phyloP scores from a whole-genome alignment of 129 eudicot genomes.

The Arctium minus region DNA sequence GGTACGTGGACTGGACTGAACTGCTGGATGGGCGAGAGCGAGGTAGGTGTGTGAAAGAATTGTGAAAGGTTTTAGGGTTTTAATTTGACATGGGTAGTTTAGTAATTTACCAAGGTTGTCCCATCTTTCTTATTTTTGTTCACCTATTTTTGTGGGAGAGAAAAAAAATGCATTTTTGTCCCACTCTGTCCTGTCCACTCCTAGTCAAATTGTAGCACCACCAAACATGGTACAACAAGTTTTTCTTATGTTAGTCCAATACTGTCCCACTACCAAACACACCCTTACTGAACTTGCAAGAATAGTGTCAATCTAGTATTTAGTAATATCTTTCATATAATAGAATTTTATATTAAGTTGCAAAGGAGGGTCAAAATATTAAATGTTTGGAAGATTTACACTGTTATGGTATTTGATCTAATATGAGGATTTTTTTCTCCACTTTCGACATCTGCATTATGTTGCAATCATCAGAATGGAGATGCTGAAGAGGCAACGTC shows the following conservation, averaged over 20 bases:
- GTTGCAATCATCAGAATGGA: conserved; percentile 51
- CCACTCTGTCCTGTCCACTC: neutral
- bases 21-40: no score
- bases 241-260: neutral
- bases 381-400: neutral
- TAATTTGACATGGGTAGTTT: no score
- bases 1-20: no score
- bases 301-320: neutral
- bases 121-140: no score
- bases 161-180: no score
- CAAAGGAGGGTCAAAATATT: neutral
- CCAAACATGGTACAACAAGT: neutral
- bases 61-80: no score
- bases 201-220: neutral
- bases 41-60: no score
- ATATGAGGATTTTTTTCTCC: neutral
- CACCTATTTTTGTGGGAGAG: no score
- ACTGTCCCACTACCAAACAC: neutral
- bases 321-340: neutral
- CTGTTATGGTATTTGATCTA: neutral
- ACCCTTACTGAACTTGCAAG: neutral
- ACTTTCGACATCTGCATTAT: neutral
- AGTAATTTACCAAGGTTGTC: no score
- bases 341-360: neutral
- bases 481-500: conserved; percentile 81